Percentiles rank a stretch among this genome's conserved stretches.
These are phyloP conservation scores for Exophiala spinifera DNA, from an alignment of 2,329 filamentous ascomycete species.

Conservation along the genomic window DNA sequence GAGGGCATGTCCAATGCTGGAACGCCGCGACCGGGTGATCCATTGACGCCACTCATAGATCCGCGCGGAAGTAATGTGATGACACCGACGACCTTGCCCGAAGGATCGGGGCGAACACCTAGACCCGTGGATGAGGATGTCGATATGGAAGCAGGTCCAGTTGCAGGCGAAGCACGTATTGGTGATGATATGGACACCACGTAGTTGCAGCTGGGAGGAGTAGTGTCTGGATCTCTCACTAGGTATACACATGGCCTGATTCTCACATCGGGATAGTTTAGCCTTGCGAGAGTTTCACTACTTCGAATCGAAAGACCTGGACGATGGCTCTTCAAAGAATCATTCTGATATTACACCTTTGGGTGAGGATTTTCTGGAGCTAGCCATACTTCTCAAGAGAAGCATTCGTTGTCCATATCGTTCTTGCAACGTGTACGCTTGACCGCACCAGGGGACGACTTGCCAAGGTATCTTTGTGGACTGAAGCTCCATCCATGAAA, in stretches of 20 bases:
- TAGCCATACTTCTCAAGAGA: too few relatives aligned
- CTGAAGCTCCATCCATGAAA: too few relatives aligned
- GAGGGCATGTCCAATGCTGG: slow-evolving; percentile 45
- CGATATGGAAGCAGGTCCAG: slow-evolving; percentile 56
- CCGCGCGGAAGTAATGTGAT: slow-evolving; percentile 25
- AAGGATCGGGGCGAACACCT: slow-evolving; percentile 37
- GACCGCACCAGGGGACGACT: too few relatives aligned
- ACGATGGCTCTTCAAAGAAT: too few relatives aligned
- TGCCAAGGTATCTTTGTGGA: too few relatives aligned
- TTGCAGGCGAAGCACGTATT: slow-evolving; percentile 32
- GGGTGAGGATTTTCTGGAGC: too few relatives aligned
- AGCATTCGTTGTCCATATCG: too few relatives aligned
- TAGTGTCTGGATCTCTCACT: neutral
- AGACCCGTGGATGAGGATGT: slow-evolving; percentile 55
- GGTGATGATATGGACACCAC: slow-evolving; percentile 21
- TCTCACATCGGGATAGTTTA: neutral
- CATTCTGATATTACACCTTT: too few relatives aligned
- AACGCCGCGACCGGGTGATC: slow-evolving; percentile 50
- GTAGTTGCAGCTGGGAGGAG: neutral
- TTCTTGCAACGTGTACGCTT: too few relatives aligned
- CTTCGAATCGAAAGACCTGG: too few relatives aligned
- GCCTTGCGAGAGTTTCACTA: neutral
- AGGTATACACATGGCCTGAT: too few relatives aligned
- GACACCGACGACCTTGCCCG: slow-evolving; percentile 33
- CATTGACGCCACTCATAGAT: slow-evolving; percentile 35